Evolutionary conservation across 768 basidiomycete species (phyloP).

Genomic region (Cyclocybe aegerita): DNA sequence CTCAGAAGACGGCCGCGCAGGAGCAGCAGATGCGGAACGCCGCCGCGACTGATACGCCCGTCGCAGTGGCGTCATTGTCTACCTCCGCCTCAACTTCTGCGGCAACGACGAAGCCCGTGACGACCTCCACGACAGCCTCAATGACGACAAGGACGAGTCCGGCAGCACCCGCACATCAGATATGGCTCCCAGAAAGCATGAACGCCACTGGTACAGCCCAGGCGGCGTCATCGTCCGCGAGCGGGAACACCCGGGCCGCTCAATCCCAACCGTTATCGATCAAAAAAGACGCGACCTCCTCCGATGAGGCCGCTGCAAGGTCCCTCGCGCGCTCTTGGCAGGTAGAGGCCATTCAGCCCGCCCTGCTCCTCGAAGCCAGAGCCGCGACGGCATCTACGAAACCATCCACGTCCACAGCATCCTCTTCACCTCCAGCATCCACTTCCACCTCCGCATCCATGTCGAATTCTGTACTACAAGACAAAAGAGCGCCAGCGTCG

Average conservation of each 20-base stretch:
- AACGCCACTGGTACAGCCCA: neutral
- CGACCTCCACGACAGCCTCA: too few species aligned
- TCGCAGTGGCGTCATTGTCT: neutral
- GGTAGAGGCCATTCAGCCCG: conserved; percentile 17
- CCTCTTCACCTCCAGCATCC: conserved; percentile 2
- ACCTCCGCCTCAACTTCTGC: too few species aligned
- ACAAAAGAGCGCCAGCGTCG: conserved; percentile 11
- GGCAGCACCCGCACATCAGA: too few species aligned
- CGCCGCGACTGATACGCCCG: conserved; percentile 3
- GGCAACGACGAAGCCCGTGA: too few species aligned
- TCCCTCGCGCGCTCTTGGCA: conserved; percentile 18
- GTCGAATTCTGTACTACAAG: conserved; percentile 5
- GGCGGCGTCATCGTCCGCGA: conserved; percentile 4
- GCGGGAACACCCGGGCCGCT: conserved; percentile 1
- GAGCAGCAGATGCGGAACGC: conserved; percentile 16
- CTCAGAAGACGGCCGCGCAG: conserved; percentile 23
- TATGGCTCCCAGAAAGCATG: too few species aligned
- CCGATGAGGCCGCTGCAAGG: conserved; percentile 14
- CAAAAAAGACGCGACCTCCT: conserved; percentile 5
- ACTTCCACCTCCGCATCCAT: conserved; percentile 8
- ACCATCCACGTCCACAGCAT: conserved; percentile 2
- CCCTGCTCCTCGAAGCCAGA: conserved; percentile 12
- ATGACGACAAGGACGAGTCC: too few species aligned
- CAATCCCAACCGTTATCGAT: conserved; percentile 11
- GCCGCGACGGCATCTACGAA: neutral